phyloP scores from a whole-genome alignment of 495 filamentous ascomycete genomes.

The Penicillium simplicissimum region DNA sequence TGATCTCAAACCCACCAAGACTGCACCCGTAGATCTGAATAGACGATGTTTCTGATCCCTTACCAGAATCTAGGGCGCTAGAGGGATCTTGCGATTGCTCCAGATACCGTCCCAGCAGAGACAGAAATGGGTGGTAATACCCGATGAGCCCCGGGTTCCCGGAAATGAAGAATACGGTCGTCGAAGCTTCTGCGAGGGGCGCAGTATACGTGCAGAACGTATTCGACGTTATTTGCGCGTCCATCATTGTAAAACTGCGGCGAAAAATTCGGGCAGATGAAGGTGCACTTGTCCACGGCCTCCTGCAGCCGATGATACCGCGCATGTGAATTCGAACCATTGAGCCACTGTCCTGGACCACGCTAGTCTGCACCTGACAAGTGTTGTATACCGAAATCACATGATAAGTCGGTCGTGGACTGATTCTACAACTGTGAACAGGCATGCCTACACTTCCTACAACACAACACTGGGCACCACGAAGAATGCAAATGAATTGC shows the following conservation, averaged over 20 bases:
- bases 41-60: not conserved
- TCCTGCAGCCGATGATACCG: not conserved
- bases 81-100: not conserved
- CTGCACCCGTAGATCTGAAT: conserved; percentile 65
- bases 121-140: conserved; percentile 78
- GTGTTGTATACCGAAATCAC: not conserved
- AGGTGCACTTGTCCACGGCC: not conserved
- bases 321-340: not conserved
- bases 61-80: not conserved
- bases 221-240: conserved; percentile 33
- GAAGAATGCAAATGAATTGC: conserved; percentile 22
- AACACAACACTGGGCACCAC: conserved; percentile 2
- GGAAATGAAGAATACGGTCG: conserved; percentile 67
- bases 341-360: not conserved
- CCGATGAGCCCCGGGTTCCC: conserved; percentile 85
- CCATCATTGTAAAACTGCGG: not conserved
- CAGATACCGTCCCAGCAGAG: conserved; percentile 40
- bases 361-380: not conserved
- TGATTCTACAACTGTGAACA: not conserved
- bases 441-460: not conserved
- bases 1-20: conserved; percentile 70
- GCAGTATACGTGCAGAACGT: conserved; percentile 34
- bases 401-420: not conserved
- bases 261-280: not conserved
- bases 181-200: conserved; percentile 13